Evolutionary conservation across 139 green algal genomes (phyloP), one percentile per base, ranked within the genome.

Genomic region (Coccomyxa sp.): DNA sequence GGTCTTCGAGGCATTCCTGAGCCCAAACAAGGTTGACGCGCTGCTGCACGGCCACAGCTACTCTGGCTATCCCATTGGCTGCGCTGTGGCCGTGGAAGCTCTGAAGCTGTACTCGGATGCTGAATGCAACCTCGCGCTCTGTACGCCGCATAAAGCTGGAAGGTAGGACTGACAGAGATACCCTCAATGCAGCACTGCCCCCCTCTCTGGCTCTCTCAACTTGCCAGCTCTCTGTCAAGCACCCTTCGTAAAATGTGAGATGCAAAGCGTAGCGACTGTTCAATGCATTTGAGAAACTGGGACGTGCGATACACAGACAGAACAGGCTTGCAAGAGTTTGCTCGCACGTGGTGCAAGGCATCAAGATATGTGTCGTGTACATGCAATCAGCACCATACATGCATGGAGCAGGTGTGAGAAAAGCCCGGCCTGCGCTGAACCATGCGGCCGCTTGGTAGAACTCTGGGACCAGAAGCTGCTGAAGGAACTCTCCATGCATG

Each of bases 41-140:
- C 89, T 99, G 79, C 89, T 99, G 74, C 97, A 99, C 87, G 97
- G 97, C n/a, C 97, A 99, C 90, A 98, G 95, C 16, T 99, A 99
- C 92, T 97, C 95, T 0, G 97, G 94, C 7, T 95, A 98, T 88
- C 91, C 97, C 60, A 86, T 95, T 0, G 97, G 95, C 59, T 98
- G 95, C 83, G 91, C 91, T 0, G 92, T 94, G 7, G 92, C 93
- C n/a, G 51, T 93, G 13, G 89, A 91, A 16, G 88, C 95, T 10
- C 83, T 99, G 21, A 58, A 88, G 28, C 82, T 93, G 25, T 94
- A 95, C 68, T 82, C 81, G 15, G 86, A 92, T 84, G 88, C 91
- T 1, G 58, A 38, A 0, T 81, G 83, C 32, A 99, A 98, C 88
- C 91, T 91, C 51, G 97, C 97, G 90, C 45, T 94, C 13, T 92